These are phyloP conservation scores for Raphidocelis subcapitata DNA, from an alignment of 139 green algal genomes.

Conservation along the genomic window DNA sequence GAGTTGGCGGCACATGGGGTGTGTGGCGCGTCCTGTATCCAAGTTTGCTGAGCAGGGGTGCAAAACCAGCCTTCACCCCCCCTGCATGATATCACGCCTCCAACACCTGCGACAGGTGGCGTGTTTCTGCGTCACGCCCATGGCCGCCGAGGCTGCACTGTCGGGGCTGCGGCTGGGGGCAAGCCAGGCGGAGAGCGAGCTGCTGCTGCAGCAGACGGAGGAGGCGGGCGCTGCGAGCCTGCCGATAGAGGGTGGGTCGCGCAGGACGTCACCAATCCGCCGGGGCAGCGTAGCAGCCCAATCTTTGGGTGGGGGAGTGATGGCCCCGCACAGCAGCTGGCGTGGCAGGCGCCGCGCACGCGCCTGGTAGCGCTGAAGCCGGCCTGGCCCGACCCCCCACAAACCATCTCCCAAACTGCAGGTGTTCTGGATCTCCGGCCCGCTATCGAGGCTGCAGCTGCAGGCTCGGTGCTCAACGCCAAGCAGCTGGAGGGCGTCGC, in stretches of 20 bases:
- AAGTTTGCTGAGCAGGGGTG: too few species aligned
- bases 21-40: background rate
- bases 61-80: too few species aligned
- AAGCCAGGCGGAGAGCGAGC: slow-evolving; percentile 51
- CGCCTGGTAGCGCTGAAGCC: background rate
- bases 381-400: background rate
- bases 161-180: slow-evolving; percentile 46
- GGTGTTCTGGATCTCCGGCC: slow-evolving; percentile 61
- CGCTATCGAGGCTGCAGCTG: slow-evolving; percentile 42
- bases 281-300: too few species aligned
- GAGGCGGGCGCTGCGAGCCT: slow-evolving; percentile 54
- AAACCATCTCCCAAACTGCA: background rate
- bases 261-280: too few species aligned
- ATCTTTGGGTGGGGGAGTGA: background rate
- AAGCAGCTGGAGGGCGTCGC: slow-evolving; percentile 72
- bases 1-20: background rate
- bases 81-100: too few species aligned
- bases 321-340: background rate
- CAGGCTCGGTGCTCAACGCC: slow-evolving; percentile 43
- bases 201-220: slow-evolving; percentile 70
- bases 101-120: slow-evolving; percentile 41
- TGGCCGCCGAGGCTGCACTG: slow-evolving; percentile 53
- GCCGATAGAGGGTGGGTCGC: slow-evolving; percentile 9
- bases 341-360: background rate
- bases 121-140: slow-evolving; percentile 63